These are phyloP conservation scores for Alternaria gaisen DNA, from an alignment of 2,329 filamentous ascomycete species.

Conservation along the genomic window DNA sequence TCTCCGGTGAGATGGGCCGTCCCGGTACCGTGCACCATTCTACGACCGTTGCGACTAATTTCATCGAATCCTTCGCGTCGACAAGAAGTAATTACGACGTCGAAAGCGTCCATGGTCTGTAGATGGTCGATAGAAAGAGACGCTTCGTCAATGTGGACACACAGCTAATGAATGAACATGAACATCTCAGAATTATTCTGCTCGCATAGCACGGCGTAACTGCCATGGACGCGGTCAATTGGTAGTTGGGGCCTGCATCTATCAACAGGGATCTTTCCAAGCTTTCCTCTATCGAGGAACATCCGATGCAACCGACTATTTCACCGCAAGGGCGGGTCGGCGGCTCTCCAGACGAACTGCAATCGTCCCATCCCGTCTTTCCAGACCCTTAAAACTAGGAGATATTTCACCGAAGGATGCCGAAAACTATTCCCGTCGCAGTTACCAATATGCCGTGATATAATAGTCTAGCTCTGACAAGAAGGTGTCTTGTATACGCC, in stretches of 20 bases:
- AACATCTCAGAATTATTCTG: background rate
- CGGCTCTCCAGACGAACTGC: constrained; percentile 8
- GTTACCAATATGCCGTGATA: constrained; percentile 1
- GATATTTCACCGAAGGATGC: background rate
- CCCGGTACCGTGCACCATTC: background rate
- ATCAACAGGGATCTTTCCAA: background rate
- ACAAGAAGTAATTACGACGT: background rate
- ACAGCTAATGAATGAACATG: background rate
- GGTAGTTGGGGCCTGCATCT: background rate
- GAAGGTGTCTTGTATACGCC: background rate
- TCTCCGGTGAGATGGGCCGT: constrained; percentile 9
- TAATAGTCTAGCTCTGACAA: background rate
- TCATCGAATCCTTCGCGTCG: background rate
- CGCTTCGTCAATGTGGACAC: background rate
- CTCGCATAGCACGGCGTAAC: background rate
- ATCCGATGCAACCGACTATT: constrained; percentile 1
- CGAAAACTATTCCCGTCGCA: background rate
- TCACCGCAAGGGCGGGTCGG: constrained; percentile 6
- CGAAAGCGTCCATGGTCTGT: background rate
- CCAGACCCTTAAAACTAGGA: constrained; percentile 1
- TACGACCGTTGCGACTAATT: background rate
- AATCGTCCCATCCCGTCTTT: background rate
- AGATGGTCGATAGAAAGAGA: background rate
- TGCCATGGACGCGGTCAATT: background rate
- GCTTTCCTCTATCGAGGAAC: constrained; percentile 1